Evolutionary conservation across 2,329 filamentous ascomycete species (phyloP).

Genomic region (Pseudocercospora musae): DNA sequence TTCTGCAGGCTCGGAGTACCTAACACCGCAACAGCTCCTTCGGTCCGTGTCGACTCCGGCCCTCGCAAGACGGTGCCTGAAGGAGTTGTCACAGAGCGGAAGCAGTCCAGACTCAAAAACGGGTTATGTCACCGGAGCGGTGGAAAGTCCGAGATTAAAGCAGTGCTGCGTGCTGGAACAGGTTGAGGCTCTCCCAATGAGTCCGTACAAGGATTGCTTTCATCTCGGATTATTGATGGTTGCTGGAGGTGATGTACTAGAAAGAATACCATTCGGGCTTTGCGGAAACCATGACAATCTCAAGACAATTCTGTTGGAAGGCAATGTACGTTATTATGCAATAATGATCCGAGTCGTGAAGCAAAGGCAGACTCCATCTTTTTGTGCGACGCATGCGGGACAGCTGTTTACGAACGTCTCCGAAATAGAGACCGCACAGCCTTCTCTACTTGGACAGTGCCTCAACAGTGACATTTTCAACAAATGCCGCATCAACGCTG

Average conservation of each 20-base stretch:
- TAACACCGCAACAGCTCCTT: background rate
- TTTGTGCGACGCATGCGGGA: background rate
- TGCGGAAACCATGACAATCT: no score
- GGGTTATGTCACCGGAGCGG: background rate
- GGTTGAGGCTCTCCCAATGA: no score
- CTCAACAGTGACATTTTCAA: slow-evolving; percentile 6
- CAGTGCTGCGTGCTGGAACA: background rate
- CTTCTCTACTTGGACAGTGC: background rate
- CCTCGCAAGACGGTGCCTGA: background rate
- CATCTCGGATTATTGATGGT: no score
- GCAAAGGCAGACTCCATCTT: background rate
- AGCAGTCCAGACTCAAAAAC: background rate
- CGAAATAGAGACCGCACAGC: background rate
- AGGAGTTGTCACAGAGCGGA: background rate
- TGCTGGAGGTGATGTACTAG: no score
- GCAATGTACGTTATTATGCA: no score
- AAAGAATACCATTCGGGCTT: no score
- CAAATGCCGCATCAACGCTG: background rate
- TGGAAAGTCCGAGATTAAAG: background rate
- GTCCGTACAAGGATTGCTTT: no score
- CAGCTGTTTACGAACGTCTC: no score
- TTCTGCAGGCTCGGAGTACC: background rate
- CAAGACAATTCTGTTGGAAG: no score
- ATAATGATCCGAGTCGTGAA: no score
- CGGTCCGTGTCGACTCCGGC: slow-evolving; percentile 6